Evolutionary conservation across 257 asterid genomes (phyloP).

Genomic region (Catharanthus roseus): DNA sequence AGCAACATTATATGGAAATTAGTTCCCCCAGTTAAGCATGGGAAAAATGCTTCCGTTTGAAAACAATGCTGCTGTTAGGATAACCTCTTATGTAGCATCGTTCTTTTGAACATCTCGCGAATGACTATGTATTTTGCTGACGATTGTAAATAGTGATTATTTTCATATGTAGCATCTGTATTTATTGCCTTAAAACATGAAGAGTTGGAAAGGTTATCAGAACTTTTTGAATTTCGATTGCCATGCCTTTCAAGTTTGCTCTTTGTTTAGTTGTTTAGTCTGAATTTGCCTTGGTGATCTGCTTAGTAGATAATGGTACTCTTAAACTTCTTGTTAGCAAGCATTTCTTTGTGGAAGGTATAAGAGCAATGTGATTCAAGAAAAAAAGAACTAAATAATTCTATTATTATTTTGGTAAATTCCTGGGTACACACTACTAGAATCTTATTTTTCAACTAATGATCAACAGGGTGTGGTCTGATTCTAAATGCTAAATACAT

Average conservation of each 20-base stretch:
- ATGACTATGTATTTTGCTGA: background rate
- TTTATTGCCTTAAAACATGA: background rate
- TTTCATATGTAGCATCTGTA: background rate
- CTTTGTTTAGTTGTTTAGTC: background rate
- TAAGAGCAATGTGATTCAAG: background rate
- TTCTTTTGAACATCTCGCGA: too few species aligned
- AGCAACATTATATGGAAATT: background rate
- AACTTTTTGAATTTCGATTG: too few species aligned
- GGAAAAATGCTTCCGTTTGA: background rate
- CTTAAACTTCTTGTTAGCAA: background rate
- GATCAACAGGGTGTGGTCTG: background rate
- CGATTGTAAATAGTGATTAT: conserved; percentile 1
- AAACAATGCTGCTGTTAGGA: background rate
- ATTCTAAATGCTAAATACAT: background rate
- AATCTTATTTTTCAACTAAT: background rate
- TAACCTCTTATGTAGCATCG: background rate
- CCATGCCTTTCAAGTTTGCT: too few species aligned
- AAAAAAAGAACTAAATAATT: background rate
- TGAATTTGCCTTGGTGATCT: background rate
- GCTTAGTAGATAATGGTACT: background rate
- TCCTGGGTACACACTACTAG: background rate
- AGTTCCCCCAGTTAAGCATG: background rate
- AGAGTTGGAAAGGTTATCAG: too few species aligned
- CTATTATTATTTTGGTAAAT: background rate
- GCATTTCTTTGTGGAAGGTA: background rate